Evolutionary conservation across 345 rosid genomes (phyloP).

Genomic region (Lepidium aucheri): DNA sequence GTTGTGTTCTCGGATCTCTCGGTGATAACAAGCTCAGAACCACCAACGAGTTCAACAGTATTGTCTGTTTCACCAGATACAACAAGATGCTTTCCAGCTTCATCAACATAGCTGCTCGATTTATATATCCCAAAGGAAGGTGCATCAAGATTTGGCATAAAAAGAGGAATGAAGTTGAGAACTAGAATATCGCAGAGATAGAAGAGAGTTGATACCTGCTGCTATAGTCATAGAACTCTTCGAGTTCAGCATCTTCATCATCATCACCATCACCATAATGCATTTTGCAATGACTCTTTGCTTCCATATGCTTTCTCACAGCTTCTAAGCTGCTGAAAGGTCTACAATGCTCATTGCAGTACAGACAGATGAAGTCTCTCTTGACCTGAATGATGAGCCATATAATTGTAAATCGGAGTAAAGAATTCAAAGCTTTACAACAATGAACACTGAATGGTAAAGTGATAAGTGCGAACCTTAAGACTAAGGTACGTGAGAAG

Average conservation of each 20-base stretch:
- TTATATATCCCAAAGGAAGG: not conserved
- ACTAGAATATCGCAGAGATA: not conserved
- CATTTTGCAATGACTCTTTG: slow-evolving; percentile 89
- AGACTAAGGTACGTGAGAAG: slow-evolving; percentile 81
- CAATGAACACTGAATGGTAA: not conserved
- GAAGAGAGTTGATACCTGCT: slow-evolving; percentile 54
- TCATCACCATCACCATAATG: slow-evolving; percentile 89
- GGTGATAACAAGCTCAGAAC: slow-evolving; percentile 80
- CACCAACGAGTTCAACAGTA: slow-evolving; percentile 59
- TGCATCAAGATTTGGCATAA: not conserved
- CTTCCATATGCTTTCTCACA: slow-evolving; percentile 93
- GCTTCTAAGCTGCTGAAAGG: slow-evolving; percentile 87
- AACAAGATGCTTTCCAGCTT: slow-evolving; percentile 66
- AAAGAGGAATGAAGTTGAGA: not conserved
- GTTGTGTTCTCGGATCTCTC: slow-evolving; percentile 40
- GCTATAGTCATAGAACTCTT: slow-evolving; percentile 89
- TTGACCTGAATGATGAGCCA: slow-evolving; percentile 42
- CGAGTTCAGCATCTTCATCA: slow-evolving; percentile 87
- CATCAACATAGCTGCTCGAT: slow-evolving; percentile 62
- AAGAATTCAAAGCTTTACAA: not conserved
- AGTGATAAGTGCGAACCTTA: slow-evolving; percentile 41
- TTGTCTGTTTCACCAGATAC: slow-evolving; percentile 48
- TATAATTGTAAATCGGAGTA: not conserved
- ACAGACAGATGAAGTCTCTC: slow-evolving; percentile 80
- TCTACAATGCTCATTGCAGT: slow-evolving; percentile 72